Evolutionary conservation across 2,329 filamentous ascomycete species (phyloP), one percentile per base, ranked within the genome.

Genomic region (Conoideocrella luteorostrata): DNA sequence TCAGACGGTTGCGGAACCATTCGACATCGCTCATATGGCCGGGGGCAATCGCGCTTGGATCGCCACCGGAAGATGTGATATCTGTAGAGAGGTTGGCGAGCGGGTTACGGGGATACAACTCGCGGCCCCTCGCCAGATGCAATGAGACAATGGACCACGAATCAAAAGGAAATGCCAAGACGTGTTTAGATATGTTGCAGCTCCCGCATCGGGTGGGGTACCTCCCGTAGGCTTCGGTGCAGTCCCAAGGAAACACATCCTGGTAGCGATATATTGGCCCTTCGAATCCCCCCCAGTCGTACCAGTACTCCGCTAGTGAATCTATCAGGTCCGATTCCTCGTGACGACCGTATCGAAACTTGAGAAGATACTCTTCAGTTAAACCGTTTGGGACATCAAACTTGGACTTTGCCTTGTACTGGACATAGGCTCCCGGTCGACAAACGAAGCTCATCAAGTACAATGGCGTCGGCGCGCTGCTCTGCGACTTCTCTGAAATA

Each of bases 221-320:
- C 20, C 59, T 48, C 5, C 53, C 54, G 41, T 64, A 70, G 1
- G 68, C 69, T 47, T 70, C 67, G 4, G 68, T 71, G 50, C 69
- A 72, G 45, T 72, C 69, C 68, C 68, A 72, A 0, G 67, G 69
- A 37, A 71, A 72, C 13, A 69, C 35, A 40, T 65, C 59, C 41
- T 69, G 67, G 37, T 68, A 63, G 10, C 46, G 52, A 49, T 71
- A 71, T 1, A 69, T 46, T 0, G 57, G 60, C 4, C 53, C 55
- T 1, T 56, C 61, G 43, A 71, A 69, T 7, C 56, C 60, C 4
- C 62, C 67, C 66, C 67, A 71, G 49, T 71, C 68, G 43, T 65
- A 56, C 69, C 68, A 72, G 47, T 71, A 72, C 52, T 71, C 67
- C 43, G 62, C 56, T 10, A 63, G 61, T 1, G 59, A 62, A 50